Evolutionary conservation across 2,329 filamentous ascomycete genomes (phyloP).

Genomic region (Paraphoma sp.): DNA sequence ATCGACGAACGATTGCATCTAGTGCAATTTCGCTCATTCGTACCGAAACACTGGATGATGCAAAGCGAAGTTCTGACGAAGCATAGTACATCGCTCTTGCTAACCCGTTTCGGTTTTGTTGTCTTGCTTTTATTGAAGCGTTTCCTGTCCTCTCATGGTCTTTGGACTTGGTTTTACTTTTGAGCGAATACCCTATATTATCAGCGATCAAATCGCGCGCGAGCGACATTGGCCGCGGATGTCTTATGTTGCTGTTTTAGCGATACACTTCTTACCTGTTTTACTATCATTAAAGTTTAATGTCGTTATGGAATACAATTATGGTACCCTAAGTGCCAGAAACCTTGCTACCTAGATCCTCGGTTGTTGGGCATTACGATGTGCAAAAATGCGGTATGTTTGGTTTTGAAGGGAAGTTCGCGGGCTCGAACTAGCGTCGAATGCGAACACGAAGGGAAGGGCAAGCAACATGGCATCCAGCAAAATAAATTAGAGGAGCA

Average conservation of each 20-base stretch:
- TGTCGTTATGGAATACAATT: neutral
- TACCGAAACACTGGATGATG: constrained; percentile 8
- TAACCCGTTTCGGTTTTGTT: too few species aligned
- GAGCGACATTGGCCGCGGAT: neutral
- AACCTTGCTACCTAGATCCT: too few species aligned
- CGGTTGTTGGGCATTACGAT: neutral
- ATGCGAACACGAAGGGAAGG: too few species aligned
- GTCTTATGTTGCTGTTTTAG: neutral
- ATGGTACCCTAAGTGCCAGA: too few species aligned
- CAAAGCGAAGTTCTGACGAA: constrained; percentile 3
- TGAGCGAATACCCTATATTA: neutral
- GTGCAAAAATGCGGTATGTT: neutral
- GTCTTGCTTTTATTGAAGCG: neutral
- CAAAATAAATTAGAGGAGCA: neutral
- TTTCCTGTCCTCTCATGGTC: neutral
- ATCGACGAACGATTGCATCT: constrained; percentile 28
- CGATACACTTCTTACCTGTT: neutral
- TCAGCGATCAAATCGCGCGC: neutral
- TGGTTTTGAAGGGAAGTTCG: too few species aligned
- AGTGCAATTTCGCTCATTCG: constrained; percentile 12
- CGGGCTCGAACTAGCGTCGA: too few species aligned
- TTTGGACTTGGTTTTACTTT: neutral
- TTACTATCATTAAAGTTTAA: neutral
- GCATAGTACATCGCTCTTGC: neutral
- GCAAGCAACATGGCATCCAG: too few species aligned